Percentiles rank a stretch among this genome's conserved stretches.
Conservation (phyloP, 257 asterid genomes). For the Henckelia pumila region DNA sequence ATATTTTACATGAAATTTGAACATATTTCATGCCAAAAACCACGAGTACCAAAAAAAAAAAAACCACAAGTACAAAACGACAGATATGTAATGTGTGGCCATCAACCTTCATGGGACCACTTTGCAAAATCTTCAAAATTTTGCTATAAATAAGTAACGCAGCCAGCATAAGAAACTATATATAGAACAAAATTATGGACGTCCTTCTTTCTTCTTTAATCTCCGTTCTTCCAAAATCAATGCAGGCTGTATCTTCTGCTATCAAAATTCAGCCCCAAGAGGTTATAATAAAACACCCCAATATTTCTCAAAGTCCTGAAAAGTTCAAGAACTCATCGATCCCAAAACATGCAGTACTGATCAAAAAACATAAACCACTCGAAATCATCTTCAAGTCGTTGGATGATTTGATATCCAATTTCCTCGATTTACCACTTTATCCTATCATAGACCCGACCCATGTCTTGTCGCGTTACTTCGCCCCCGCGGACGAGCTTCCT, state of each 20-base stretch:
- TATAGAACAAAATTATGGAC: too few species aligned
- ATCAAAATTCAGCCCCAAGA: neutral
- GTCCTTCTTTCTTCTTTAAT: neutral
- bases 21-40: too few species aligned
- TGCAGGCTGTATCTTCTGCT: neutral
- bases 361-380: conserved; percentile 5
- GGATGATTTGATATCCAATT: conserved; percentile 27
- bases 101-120: too few species aligned
- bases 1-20: too few species aligned
- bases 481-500: conserved; percentile 51
- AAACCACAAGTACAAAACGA: too few species aligned
- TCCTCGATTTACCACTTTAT: conserved; percentile 30
- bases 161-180: too few species aligned
- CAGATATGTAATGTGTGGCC: too few species aligned
- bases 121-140: too few species aligned
- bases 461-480: conserved; percentile 38
- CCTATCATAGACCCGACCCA: conserved; percentile 36
- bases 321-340: neutral
- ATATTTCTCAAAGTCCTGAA: too few species aligned
- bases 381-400: conserved; percentile 23
- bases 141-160: too few species aligned
- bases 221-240: neutral
- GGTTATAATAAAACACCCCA: neutral
- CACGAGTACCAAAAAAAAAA: too few species aligned
- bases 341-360: neutral